A percentile compares a stretch with the other conserved stretches of the same genome.
Conservation (phyloP, 2,329 filamentous ascomycete genomes). For the Trichoderma pleuroti region DNA sequence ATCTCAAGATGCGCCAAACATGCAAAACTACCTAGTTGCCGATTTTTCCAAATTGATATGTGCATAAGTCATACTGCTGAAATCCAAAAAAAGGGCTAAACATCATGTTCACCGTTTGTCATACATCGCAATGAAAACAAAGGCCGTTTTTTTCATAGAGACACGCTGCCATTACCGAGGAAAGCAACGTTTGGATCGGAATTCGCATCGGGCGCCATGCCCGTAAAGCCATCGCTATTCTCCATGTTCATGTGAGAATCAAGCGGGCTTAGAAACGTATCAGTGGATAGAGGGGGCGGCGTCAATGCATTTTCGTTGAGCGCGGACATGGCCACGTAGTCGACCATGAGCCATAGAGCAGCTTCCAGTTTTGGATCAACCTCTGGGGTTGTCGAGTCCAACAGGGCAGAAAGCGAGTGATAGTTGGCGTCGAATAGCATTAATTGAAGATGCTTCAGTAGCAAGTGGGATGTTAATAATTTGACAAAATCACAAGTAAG, state of each 20-base stretch:
- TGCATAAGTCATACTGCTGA: background rate
- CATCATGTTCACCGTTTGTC: background rate
- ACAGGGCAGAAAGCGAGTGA: constrained; percentile 5
- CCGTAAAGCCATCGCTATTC: background rate
- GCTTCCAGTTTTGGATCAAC: constrained; percentile 12
- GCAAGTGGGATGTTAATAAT: constrained; percentile 11
- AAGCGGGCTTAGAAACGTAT: constrained; percentile 12
- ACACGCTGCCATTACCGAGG: background rate
- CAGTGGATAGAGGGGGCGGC: background rate
- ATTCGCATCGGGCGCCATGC: constrained; percentile 2
- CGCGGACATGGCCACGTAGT: constrained; percentile 14
- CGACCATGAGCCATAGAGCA: constrained; percentile 13
- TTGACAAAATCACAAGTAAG: background rate
- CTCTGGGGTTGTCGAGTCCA: background rate
- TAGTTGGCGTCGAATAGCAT: constrained; percentile 16
- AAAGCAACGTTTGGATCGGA: constrained; percentile 6
- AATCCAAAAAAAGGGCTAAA: background rate
- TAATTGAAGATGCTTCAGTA: constrained; percentile 15
- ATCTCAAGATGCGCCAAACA: background rate
- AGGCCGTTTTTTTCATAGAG: background rate
- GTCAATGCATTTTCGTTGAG: constrained; percentile 4
- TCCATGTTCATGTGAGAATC: constrained; percentile 2
- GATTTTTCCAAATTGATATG: background rate
- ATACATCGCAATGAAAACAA: background rate
- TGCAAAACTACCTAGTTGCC: background rate